phyloP scores from a whole-genome alignment of 1,284 basidiomycete species.

The Puccinia hordei region DNA sequence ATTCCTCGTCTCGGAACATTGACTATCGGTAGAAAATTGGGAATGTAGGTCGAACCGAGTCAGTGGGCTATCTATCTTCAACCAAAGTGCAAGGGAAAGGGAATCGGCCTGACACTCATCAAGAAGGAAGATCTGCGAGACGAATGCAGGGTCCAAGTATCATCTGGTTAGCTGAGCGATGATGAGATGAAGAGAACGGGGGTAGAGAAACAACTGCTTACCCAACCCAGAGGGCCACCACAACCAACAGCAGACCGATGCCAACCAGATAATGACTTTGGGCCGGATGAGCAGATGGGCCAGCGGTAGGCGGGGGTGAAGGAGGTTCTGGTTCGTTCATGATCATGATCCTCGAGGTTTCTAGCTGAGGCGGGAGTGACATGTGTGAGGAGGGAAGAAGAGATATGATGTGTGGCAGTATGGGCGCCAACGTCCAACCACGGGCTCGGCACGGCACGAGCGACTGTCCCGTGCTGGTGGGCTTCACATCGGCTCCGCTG shows the following conservation, averaged over 20 bases:
- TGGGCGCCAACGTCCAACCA: too few species aligned
- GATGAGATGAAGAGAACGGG: background rate
- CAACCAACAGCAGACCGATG: conserved; percentile 37
- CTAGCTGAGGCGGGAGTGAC: too few species aligned
- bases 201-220: background rate
- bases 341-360: background rate
- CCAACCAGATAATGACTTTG: conserved; percentile 19
- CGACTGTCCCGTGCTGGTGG: too few species aligned
- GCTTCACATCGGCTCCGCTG: too few species aligned
- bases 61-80: background rate
- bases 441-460: too few species aligned
- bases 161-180: background rate
- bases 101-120: conserved; percentile 40
- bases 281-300: background rate
- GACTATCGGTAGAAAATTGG: conserved; percentile 15
- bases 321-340: conserved; percentile 43
- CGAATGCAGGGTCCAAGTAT: background rate
- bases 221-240: conserved; percentile 49
- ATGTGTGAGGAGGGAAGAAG: too few species aligned
- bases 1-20: conserved; percentile 47
- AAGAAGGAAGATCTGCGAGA: conserved; percentile 42
- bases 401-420: too few species aligned
- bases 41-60: background rate
- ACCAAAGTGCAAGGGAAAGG: background rate
- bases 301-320: conserved; percentile 3